These are phyloP conservation scores for Leccinum boreale DNA, from an alignment of 768 basidiomycete genomes.

Conservation along the genomic window DNA sequence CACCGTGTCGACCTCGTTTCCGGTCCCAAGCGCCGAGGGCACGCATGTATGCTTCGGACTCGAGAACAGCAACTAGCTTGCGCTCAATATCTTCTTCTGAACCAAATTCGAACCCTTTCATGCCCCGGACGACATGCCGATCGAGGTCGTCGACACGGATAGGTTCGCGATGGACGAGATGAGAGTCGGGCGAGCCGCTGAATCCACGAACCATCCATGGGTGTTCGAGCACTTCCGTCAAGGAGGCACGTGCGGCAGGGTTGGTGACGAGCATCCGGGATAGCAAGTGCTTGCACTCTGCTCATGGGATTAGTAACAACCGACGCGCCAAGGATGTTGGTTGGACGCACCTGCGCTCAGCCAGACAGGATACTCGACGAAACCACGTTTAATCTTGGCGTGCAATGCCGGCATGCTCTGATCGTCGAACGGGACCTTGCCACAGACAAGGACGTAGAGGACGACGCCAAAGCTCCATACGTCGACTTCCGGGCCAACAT, in stretches of 20 bases:
- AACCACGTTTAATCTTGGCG: constrained; percentile 96
- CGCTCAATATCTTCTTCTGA: constrained; percentile 81
- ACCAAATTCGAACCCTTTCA: constrained; percentile 98
- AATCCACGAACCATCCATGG: constrained; percentile 94
- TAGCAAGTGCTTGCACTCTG: constrained; percentile 93
- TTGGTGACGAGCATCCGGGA: constrained; percentile 96
- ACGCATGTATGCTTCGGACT: constrained; percentile 71
- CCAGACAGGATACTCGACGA: constrained; percentile 98
- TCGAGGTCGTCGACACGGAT: constrained; percentile 88
- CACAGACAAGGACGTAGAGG: constrained; percentile 95
- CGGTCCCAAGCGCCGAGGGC: constrained; percentile 79
- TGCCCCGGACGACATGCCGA: constrained; percentile 76
- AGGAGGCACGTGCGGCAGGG: constrained; percentile 76
- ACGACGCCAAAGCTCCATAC: constrained; percentile 99
- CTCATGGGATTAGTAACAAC: constrained; percentile 8
- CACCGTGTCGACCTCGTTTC: constrained; percentile 48
- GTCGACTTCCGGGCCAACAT: constrained; percentile 97
- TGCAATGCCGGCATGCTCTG: constrained; percentile 99
- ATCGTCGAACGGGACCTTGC: constrained; percentile 98
- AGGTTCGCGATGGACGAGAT: constrained; percentile 87
- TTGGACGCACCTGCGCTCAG: constrained; percentile 76
- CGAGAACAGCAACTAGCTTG: constrained; percentile 67
- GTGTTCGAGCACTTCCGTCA: constrained; percentile 82
- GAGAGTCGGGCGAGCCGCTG: constrained; percentile 72
- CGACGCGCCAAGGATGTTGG: background rate